Evolutionary conservation across 306 rosid species (phyloP).

Genomic region (Begonia masoniana): DNA sequence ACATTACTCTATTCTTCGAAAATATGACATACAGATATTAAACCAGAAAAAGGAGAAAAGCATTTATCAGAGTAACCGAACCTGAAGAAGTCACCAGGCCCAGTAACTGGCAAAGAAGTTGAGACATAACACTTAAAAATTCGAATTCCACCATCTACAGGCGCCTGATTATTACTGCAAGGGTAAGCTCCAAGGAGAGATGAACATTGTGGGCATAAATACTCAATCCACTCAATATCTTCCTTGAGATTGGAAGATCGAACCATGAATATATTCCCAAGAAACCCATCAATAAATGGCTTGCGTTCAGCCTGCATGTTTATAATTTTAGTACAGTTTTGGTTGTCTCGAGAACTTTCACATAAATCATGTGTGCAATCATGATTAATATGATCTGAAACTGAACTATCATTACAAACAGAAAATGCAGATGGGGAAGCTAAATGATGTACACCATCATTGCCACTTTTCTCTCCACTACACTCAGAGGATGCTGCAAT

Average conservation of each 20-base stretch:
- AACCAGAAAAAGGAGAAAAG: not conserved
- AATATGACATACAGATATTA: not conserved
- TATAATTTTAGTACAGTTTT: conserved; percentile 11
- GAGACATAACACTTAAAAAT: conserved; percentile 69
- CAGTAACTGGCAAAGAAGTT: conserved; percentile 39
- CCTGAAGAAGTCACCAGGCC: conserved; percentile 59
- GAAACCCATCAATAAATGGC: conserved; percentile 70
- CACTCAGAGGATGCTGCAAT: conserved; percentile 15
- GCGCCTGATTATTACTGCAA: conserved; percentile 31
- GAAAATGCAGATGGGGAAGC: conserved; percentile 24
- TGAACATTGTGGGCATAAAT: conserved; percentile 60
- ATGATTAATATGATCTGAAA: conserved; percentile 11
- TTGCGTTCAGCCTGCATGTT: conserved; percentile 40
- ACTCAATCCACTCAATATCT: conserved; percentile 77
- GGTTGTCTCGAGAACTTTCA: conserved; percentile 18
- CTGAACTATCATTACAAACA: conserved; percentile 15
- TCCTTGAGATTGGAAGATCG: conserved; percentile 53
- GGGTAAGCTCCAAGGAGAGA: conserved; percentile 86
- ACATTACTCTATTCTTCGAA: too few species aligned
- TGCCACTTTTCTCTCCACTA: conserved; percentile 13
- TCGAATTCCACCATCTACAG: conserved; percentile 79
- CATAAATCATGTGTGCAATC: conserved; percentile 26
- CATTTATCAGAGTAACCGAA: conserved; percentile 17
- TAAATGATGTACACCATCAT: conserved; percentile 17
- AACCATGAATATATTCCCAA: conserved; percentile 86